phyloP scores from a whole-genome alignment of 768 basidiomycete genomes.

The Tricholoma hemisulphureum region DNA sequence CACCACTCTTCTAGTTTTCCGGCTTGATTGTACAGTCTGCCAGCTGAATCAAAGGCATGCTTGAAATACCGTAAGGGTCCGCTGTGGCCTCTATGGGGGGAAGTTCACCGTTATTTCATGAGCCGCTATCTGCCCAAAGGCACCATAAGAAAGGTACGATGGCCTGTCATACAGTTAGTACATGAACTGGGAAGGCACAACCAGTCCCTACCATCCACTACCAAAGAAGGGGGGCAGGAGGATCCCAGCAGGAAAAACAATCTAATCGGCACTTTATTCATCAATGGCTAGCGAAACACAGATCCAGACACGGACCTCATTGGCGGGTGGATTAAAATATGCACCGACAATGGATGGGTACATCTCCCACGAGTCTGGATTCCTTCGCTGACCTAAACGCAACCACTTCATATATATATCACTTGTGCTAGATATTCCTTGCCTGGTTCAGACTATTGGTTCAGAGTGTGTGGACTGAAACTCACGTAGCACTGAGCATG shows the following conservation, averaged over 20 bases:
- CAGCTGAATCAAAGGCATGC: conserved; percentile 91
- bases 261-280: conserved; percentile 38
- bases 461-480: conserved; percentile 6
- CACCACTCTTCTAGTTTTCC: conserved; percentile 92
- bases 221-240: conserved; percentile 91
- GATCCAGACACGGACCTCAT: conserved; percentile 55
- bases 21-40: conserved; percentile 84
- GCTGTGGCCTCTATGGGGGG: not conserved
- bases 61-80: conserved; percentile 25
- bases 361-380: conserved; percentile 85
- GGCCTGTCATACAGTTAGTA: conserved; percentile 54
- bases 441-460: not conserved
- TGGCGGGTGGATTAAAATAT: conserved; percentile 83
- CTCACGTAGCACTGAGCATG: conserved; percentile 60
- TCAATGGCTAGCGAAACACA: not conserved
- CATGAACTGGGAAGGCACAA: not conserved
- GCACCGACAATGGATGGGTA: conserved; percentile 84
- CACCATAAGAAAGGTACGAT: conserved; percentile 83
- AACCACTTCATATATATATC: conserved; percentile 71
- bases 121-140: conserved; percentile 88
- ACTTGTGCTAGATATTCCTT: conserved; percentile 41
- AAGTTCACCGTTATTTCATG: conserved; percentile 83
- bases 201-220: conserved; percentile 57
- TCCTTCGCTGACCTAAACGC: conserved; percentile 64
- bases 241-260: conserved; percentile 96